Base-by-base conservation (phyloP, 75 land plant genomes). In the Ceratopteris richardii region DNA sequence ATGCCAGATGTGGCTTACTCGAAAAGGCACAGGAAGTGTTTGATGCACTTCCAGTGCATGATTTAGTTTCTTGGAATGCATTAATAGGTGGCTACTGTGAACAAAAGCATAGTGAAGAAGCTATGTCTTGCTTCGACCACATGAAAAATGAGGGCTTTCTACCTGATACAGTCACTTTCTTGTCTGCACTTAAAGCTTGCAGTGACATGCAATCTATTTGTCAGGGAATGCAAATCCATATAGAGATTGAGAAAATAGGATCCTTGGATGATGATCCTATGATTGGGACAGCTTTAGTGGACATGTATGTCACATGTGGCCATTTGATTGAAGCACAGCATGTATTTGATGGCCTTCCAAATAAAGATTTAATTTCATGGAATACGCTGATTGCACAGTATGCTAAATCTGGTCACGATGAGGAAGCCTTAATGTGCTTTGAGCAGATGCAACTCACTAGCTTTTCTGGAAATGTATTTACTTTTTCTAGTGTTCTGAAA, bases 311-410 rank as follows among this genome's bases (percentile, higher is more conserved):
- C 19, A 72, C 65, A 29, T 60, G 44, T 25, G 69, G 75, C 1
- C 53, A 58, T 4, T 63, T 82, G 56, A 25, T 73, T 12, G 60
- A 66, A 44, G 53, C 76, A 14, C 58, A 65, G 56, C 47, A 48
- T 20, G 70, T 79, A 16, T 79, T 79, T 41, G 65, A 63, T 48
- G 56, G 61, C 7, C 66, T 74, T 76, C 21, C 10, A 48, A 19
- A 41, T 18, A 65, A 43, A 41, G 70, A 74, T 30, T 67, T 74
- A 1, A 51, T 64, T 22, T 44, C 67, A 16, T 81, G 74, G 74
- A 81, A 66, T 58, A 72, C 74, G 0, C 62, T 81, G 58, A 78
- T 81, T 29, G 64, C 70, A 3, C 77, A 74, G 23, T 63, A 69
- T 41, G 70, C 77, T 7, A 47, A 50, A 50, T 64, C 57, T 16